Evolutionary conservation across 441 rosid species (phyloP).

Genomic region (Pelargonium cotyledonis): DNA sequence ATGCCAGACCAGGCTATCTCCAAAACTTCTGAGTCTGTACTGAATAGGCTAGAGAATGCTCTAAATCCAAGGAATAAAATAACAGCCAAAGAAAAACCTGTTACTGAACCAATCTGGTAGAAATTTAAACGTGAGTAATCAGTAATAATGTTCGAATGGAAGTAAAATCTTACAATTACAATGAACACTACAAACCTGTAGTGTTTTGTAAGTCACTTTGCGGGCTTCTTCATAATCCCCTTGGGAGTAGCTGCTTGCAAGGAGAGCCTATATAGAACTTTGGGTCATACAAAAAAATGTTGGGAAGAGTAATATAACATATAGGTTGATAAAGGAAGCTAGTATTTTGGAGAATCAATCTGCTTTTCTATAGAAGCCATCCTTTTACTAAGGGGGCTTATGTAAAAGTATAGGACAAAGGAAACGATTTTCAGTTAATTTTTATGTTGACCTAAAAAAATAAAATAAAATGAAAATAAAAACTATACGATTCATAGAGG

Average conservation of each 20-base stretch:
- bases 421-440: too few species aligned
- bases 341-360: neutral
- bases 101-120: conserved; percentile 66
- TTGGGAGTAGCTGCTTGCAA: conserved; percentile 65
- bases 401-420: too few species aligned
- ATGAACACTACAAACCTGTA: conserved; percentile 44
- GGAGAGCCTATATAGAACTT: conserved; percentile 58
- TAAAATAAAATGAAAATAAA: too few species aligned
- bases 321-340: neutral
- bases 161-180: conserved; percentile 11
- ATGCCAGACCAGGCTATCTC: conserved; percentile 68
- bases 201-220: conserved; percentile 49
- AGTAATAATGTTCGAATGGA: neutral
- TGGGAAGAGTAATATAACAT: neutral
- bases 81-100: conserved; percentile 66
- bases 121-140: conserved; percentile 12
- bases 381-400: too few species aligned
- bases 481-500: too few species aligned
- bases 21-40: conserved; percentile 71
- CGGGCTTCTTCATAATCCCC: conserved; percentile 67
- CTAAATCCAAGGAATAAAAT: conserved; percentile 63
- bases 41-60: conserved; percentile 66
- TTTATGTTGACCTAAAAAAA: too few species aligned
- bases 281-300: neutral
- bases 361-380: too few species aligned